Conservation (phyloP, 2,329 filamentous ascomycete species). For the Cercospora beticola region DNA sequence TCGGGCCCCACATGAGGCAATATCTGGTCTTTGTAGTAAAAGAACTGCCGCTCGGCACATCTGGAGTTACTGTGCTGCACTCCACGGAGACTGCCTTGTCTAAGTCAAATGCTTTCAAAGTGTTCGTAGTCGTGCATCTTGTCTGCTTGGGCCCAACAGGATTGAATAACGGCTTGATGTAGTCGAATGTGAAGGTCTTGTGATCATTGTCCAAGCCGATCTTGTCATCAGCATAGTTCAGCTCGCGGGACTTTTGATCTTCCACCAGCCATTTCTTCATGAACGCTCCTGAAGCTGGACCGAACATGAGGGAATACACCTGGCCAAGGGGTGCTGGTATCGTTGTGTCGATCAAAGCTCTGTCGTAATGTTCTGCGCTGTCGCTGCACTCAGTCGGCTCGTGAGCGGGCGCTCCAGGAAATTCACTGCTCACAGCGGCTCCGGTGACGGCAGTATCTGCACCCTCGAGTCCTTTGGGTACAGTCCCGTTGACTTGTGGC, state of each 20-base stretch:
- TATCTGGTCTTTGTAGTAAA: conserved; percentile 93
- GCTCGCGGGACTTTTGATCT: conserved; percentile 86
- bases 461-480: conserved; percentile 33
- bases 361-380: conserved; percentile 75
- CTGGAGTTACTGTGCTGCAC: conserved; percentile 82
- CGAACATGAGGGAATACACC: conserved; percentile 85
- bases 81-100: conserved; percentile 84
- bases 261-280: conserved; percentile 83
- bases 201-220: conserved; percentile 70
- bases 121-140: conserved; percentile 86
- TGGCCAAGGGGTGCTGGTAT: conserved; percentile 88
- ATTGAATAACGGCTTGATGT: conserved; percentile 84
- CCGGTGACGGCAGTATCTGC: conserved; percentile 43
- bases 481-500: conserved; percentile 41
- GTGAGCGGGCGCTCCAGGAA: conserved; percentile 81
- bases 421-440: conserved; percentile 58
- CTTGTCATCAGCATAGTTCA: conserved; percentile 79
- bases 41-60: conserved; percentile 90
- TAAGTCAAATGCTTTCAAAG: conserved; percentile 78
- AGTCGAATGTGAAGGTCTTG: conserved; percentile 72
- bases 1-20: conserved; percentile 87
- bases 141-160: conserved; percentile 91
- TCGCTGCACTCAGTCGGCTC: conserved; percentile 84
- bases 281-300: conserved; percentile 72
- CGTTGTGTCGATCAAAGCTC: conserved; percentile 77